phyloP scores from a whole-genome alignment of 441 rosid species.

The Arabidopsis hybrid region DNA sequence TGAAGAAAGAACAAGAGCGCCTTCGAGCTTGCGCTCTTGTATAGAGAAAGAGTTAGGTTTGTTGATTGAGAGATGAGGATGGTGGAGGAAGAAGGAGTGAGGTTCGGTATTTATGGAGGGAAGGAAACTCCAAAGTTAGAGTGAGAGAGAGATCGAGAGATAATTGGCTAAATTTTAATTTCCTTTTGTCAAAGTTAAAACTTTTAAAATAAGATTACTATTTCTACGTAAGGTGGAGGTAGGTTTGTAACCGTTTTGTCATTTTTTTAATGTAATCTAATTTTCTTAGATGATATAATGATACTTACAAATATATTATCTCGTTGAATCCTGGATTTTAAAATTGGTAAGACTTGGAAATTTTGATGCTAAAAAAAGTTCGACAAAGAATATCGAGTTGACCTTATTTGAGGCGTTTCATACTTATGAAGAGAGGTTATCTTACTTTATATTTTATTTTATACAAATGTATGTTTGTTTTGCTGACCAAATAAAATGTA shows the following conservation, averaged over 20 bases:
- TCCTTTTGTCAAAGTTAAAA: constrained; percentile 11
- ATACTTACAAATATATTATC: neutral
- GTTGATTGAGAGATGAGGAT: constrained; percentile 22
- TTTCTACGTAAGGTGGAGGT: constrained; percentile 39
- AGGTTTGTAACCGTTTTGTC: constrained; percentile 43
- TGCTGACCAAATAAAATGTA: constrained; percentile 26
- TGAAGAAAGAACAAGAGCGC: constrained; percentile 41
- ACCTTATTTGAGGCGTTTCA: constrained; percentile 32
- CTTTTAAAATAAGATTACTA: constrained; percentile 12
- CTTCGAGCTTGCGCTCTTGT: constrained; percentile 38
- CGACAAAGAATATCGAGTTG: constrained; percentile 25
- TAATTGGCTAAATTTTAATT: constrained; percentile 20
- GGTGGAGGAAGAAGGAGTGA: constrained; percentile 34
- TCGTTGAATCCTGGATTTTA: neutral
- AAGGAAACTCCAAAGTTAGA: constrained; percentile 28
- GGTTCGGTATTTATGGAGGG: constrained; percentile 48
- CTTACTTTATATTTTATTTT: neutral
- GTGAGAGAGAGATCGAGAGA: constrained; percentile 13
- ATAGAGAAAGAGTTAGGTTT: constrained; percentile 34
- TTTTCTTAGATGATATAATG: neutral
- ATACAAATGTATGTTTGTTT: constrained; percentile 35
- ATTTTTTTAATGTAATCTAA: neutral
- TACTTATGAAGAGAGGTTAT: neutral
- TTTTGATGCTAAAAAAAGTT: neutral
- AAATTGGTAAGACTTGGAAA: neutral